These are phyloP conservation scores for Rhododendron griersonianum DNA, from an alignment of 148 eudicot genomes.

Conservation along the genomic window DNA sequence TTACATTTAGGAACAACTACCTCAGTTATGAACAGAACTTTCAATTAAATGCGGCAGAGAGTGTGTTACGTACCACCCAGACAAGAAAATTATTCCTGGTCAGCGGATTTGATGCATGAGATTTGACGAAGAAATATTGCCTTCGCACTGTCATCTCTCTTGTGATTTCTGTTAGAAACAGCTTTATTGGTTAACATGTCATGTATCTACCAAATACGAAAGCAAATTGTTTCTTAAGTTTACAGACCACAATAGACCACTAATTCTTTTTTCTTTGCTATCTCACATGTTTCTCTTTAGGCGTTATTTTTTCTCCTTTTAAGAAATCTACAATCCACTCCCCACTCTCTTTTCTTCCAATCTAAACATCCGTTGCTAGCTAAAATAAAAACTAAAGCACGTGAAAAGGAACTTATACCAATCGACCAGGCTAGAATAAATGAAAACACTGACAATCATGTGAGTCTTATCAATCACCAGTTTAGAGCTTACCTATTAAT, in stretches of 20 bases:
- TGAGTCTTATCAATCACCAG: conserved; percentile 12
- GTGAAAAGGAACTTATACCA: background rate
- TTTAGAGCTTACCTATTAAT: conserved; percentile 46
- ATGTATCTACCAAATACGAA: background rate
- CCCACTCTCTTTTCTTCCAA: background rate
- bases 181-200: no score
- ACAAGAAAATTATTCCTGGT: conserved; percentile 51
- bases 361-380: background rate
- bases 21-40: background rate
- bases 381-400: background rate
- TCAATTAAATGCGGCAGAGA: conserved; percentile 6
- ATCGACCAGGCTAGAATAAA: background rate
- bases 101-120: conserved; percentile 61
- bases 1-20: background rate
- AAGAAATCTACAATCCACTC: background rate
- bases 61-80: conserved; percentile 69
- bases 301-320: background rate
- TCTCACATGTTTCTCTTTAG: background rate
- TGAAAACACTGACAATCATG: background rate
- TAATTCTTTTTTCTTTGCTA: background rate
- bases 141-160: conserved; percentile 68
- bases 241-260: background rate
- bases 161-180: no score
- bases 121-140: conserved; percentile 76
- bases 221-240: background rate